phyloP scores from a whole-genome alignment of 169 alveolate genomes.

The Eimeria necatrix region DNA sequence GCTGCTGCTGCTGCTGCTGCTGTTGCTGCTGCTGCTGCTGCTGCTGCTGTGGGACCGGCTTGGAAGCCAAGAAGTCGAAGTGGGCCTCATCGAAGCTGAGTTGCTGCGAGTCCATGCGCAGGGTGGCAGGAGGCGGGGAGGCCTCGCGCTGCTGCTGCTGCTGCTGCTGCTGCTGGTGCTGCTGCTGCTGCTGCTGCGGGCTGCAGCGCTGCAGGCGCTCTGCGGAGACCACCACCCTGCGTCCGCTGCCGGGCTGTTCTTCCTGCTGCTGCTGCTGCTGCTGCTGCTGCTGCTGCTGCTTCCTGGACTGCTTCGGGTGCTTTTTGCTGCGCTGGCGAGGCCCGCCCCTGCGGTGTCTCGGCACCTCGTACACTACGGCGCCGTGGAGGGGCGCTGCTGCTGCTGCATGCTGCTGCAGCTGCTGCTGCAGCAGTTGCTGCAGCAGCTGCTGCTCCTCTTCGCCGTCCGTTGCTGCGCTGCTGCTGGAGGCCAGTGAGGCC shows the following conservation, averaged over 20 bases:
- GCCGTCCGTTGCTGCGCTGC: slow-evolving; percentile 21
- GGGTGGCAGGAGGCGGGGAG: slow-evolving; percentile 37
- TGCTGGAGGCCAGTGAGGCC: slow-evolving; percentile 2
- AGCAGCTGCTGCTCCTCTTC: slow-evolving; percentile 22
- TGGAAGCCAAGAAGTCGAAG: neutral
- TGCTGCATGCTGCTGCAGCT: neutral
- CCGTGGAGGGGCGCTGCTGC: slow-evolving; percentile 43
- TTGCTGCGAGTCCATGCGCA: neutral
- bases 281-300: slow-evolving; percentile 44
- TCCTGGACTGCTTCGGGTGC: slow-evolving; percentile 32
- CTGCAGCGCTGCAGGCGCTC: neutral
- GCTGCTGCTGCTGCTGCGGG: slow-evolving; percentile 10
- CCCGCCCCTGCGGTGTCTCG: neutral
- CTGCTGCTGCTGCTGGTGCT: slow-evolving; percentile 37
- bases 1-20: slow-evolving; percentile 69
- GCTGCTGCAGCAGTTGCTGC: slow-evolving; percentile 62
- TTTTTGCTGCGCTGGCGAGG: neutral
- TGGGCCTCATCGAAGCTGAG: neutral
- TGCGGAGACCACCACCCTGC: neutral
- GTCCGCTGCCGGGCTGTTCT: too few relatives aligned
- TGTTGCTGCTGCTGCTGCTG: slow-evolving; percentile 49
- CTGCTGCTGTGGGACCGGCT: slow-evolving; percentile 42
- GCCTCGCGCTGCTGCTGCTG: slow-evolving; percentile 20
- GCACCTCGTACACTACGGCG: neutral
- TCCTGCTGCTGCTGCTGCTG: too few relatives aligned